Evolutionary conservation across 73 alveolate species (phyloP), one percentile per base, ranked within the genome.

Genomic region (Stentor coeruleus): DNA sequence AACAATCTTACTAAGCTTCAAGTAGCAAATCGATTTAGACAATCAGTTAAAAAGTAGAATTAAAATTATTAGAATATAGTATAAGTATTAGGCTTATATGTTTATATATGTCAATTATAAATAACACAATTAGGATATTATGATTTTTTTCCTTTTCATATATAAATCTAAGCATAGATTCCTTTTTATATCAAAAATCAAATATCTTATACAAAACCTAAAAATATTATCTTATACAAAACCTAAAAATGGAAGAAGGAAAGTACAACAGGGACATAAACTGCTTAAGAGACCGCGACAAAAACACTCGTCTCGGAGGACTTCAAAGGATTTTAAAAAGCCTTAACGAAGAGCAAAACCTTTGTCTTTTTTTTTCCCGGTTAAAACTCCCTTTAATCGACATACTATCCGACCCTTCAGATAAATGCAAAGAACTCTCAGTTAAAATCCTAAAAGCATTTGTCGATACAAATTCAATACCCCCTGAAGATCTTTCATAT

Each of bases 191-290:
- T n/a, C n/a, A n/a, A n/a, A 82, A 85, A 90, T 31, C 77, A 87
- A 33, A 86, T 89, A 73, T 79, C 95, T 35, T 80, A 85, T 37
- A 87, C 85, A 31, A 92, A 85, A 41, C 93, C 90, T 3, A 89
- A 82, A 14, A 84, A n/a, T n/a, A n/a, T n/a, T n/a, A n/a, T n/a
- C n/a, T n/a, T n/a, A n/a, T n/a, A n/a, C n/a, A n/a, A n/a, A n/a
- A n/a, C n/a, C n/a, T n/a, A n/a, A 49, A 49, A 6, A 49, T 49
- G 66, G 66, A 49, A 49, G 66, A 49, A 11, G 66, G 66, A 49
- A 49, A 49, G 66, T 49, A 49, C 66, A 49, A 49, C 66, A 6
- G 66, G 28, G 66, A 49, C 66, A 49, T 49, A 6, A 49, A 49
- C 66, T 49, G 66, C 66, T 49, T 49, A 20, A 49, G 66, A 20